Evolutionary conservation across 169 alveolate genomes (phyloP).

Genomic region (Toxoplasma gondii): DNA sequence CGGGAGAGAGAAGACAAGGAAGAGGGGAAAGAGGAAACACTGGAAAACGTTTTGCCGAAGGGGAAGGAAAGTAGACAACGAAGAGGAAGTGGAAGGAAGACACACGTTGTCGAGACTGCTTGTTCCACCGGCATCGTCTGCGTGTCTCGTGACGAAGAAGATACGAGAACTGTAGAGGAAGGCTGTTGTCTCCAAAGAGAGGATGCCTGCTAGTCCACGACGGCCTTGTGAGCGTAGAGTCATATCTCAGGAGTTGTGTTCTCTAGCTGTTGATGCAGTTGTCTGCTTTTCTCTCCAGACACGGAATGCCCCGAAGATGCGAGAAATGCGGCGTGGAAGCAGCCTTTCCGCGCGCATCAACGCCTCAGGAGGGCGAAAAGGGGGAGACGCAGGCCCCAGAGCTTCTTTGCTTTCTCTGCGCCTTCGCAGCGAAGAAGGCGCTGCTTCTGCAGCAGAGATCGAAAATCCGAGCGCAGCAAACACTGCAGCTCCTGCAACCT

Average conservation of each 20-base stretch:
- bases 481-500: constrained; percentile 34
- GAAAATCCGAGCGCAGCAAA: neutral
- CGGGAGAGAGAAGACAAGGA: neutral
- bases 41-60: too few relatives aligned
- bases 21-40: neutral
- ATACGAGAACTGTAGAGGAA: too few relatives aligned
- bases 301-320: constrained; percentile 22
- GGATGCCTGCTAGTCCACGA: too few relatives aligned
- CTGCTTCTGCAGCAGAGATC: constrained; percentile 13
- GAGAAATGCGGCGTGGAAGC: constrained; percentile 29
- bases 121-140: too few relatives aligned
- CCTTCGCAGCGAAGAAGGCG: constrained; percentile 41
- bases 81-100: too few relatives aligned
- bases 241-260: neutral
- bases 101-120: too few relatives aligned
- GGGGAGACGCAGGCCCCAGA: neutral
- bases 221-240: too few relatives aligned
- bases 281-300: neutral
- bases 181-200: too few relatives aligned
- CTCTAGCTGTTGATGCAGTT: neutral
- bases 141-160: too few relatives aligned
- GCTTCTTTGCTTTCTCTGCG: neutral
- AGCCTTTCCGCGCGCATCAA: constrained; percentile 4
- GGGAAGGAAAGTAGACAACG: too few relatives aligned
- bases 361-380: neutral